Evolutionary conservation across 2,329 filamentous ascomycete genomes (phyloP).

Genomic region (Thelonectria blattea): DNA sequence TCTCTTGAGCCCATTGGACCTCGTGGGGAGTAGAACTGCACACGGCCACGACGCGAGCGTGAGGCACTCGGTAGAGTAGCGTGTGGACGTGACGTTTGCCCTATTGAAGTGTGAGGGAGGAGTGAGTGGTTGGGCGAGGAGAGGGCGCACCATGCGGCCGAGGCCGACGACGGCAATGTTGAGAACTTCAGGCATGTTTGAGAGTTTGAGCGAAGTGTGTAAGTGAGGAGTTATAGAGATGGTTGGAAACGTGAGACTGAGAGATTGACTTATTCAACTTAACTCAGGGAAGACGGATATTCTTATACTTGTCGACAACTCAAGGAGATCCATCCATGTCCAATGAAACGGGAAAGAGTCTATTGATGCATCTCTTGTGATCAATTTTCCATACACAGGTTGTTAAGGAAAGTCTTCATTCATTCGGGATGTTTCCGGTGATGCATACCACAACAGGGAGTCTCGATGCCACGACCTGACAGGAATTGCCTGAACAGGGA

Average conservation of each 20-base stretch:
- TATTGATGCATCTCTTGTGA: background rate
- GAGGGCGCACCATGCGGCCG: conserved; percentile 24
- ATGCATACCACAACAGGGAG: conserved; percentile 3
- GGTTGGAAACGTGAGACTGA: background rate
- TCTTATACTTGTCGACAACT: conserved; percentile 4
- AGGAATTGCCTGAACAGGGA: background rate
- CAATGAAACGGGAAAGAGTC: background rate
- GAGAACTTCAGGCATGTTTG: conserved; percentile 15
- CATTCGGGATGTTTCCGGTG: background rate
- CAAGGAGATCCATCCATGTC: background rate
- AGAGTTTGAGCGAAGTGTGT: background rate
- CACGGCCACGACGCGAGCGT: conserved; percentile 23
- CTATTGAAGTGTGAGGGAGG: conserved; percentile 8
- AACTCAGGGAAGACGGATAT: background rate
- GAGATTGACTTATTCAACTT: background rate
- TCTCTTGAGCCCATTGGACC: conserved; percentile 21
- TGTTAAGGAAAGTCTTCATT: background rate
- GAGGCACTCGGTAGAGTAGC: conserved; percentile 24
- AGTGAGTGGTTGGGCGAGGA: no score
- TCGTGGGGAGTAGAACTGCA: conserved; percentile 22
- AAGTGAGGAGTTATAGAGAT: background rate
- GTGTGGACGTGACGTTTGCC: conserved; percentile 27
- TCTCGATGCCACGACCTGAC: background rate
- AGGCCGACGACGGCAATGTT: conserved; percentile 30
- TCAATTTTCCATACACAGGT: background rate